These are phyloP conservation scores for Saturnispora mendoncae DNA, from an alignment of 805 yeast genomes.

Conservation along the genomic window DNA sequence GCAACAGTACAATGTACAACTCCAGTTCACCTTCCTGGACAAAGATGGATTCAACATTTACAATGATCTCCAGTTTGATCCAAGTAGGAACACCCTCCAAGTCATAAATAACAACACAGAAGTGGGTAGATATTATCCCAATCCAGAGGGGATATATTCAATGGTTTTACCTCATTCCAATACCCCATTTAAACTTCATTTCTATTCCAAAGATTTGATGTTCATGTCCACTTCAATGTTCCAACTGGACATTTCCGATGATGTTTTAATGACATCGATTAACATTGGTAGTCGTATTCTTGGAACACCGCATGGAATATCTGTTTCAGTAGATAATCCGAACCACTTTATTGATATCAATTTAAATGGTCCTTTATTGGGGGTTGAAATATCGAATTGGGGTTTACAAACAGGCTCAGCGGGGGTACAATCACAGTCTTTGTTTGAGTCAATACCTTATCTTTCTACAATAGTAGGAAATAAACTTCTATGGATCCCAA, in stretches of 20 bases:
- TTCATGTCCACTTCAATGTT: slow-evolving; percentile 2
- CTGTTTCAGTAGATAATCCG: background rate
- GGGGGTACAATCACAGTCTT: background rate
- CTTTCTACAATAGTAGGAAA: background rate
- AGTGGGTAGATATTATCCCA: background rate
- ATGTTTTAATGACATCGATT: background rate
- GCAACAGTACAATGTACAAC: background rate
- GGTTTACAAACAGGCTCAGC: background rate
- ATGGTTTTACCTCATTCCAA: background rate
- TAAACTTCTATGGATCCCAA: background rate
- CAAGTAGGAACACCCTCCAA: slow-evolving; percentile 3
- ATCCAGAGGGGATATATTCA: background rate
- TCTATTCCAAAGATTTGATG: slow-evolving; percentile 7
- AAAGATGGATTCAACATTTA: background rate
- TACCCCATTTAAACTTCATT: slow-evolving; percentile 4
- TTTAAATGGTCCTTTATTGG: slow-evolving; percentile 1
- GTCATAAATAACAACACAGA: background rate
- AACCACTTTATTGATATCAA: too few species aligned
- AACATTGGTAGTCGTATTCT: background rate
- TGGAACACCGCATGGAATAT: background rate
- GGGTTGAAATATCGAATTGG: background rate
- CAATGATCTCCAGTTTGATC: background rate
- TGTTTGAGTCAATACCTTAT: background rate
- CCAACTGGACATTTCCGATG: background rate
- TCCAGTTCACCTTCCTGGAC: background rate